A percentile compares a stretch with the other conserved stretches of the same genome.
Evolutionary conservation across 169 alveolate genomes (phyloP).

Genomic region (Fabrea salina): DNA sequence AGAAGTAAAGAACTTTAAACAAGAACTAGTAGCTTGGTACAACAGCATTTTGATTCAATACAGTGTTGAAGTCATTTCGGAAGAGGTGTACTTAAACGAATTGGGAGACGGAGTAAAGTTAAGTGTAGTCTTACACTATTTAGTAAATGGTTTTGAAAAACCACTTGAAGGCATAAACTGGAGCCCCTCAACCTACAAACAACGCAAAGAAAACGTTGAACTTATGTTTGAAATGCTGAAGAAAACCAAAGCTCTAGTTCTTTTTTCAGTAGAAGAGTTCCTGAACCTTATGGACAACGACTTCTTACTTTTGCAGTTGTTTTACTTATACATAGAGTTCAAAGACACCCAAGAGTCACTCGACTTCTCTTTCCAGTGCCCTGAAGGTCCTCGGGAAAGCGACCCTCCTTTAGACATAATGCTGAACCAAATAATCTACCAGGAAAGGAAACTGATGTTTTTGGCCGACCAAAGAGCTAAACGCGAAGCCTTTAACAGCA

Average conservation of each 20-base stretch:
- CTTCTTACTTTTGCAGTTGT: background rate
- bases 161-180: background rate
- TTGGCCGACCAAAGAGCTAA: background rate
- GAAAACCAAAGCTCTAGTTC: background rate
- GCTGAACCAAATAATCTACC: background rate
- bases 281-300: background rate
- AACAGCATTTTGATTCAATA: background rate
- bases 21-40: background rate
- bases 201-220: background rate
- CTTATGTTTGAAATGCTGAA: background rate
- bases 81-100: too few relatives aligned
- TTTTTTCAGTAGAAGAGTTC: background rate
- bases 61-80: background rate
- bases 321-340: background rate
- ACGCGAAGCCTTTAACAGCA: background rate
- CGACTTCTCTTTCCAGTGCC: background rate
- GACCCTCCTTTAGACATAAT: background rate
- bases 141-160: background rate
- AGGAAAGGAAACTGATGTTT: conserved; percentile 24
- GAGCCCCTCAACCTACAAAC: background rate
- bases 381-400: background rate
- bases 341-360: background rate
- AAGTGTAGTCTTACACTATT: background rate
- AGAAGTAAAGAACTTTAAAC: background rate
- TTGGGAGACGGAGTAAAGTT: background rate